Percentiles rank a stretch among this genome's conserved stretches.
Conservation (phyloP, 169 alveolate species). For the Sarcocystis neurona region DNA sequence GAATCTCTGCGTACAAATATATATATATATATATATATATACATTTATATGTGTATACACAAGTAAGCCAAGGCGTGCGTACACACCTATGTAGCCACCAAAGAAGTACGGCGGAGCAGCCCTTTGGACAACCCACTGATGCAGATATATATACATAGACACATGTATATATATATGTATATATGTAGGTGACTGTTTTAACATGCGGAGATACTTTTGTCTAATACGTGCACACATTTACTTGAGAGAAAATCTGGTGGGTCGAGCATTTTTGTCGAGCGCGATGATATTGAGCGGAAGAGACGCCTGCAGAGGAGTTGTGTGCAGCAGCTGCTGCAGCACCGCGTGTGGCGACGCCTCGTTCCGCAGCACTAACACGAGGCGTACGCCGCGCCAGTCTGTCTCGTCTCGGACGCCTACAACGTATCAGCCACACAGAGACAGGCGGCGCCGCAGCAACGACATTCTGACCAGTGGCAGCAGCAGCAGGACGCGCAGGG, state of each 20-base stretch:
- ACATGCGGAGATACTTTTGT: neutral
- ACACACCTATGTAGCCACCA: neutral
- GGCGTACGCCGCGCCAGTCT: slow-evolving; percentile 26
- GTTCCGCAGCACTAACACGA: neutral
- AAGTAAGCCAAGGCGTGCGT: neutral
- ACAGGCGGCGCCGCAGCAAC: no score
- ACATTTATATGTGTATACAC: neutral
- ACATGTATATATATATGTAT: neutral
- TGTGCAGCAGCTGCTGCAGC: neutral
- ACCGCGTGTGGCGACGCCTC: neutral
- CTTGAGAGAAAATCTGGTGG: neutral
- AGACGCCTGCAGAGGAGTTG: neutral
- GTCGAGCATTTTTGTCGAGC: neutral
- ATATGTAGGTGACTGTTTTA: no score
- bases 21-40: no score
- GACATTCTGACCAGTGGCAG: no score
- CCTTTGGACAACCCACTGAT: neutral
- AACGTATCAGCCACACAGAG: neutral
- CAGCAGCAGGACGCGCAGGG: no score
- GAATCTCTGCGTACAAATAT: neutral
- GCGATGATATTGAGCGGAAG: neutral
- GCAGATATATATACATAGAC: neutral
- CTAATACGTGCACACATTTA: neutral
- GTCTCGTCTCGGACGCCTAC: slow-evolving; percentile 29
- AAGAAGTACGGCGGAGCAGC: neutral